These are phyloP conservation scores for Decorospora gaudefroyi DNA, from an alignment of 2,329 filamentous ascomycete genomes.

Conservation along the genomic window DNA sequence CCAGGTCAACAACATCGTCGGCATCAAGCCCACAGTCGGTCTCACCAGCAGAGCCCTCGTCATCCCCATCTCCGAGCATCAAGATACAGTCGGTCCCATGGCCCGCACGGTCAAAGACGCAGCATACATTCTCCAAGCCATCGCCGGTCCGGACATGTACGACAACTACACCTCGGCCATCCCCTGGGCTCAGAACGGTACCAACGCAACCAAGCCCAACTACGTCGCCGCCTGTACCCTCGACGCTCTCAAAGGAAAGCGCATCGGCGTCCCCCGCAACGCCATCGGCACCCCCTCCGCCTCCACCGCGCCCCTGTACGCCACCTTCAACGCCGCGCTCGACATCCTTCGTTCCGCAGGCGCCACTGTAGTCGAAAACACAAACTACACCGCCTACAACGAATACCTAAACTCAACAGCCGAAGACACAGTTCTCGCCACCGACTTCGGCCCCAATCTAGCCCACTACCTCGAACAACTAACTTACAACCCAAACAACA, in stretches of 20 bases:
- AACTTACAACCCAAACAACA: slow-evolving; percentile 60
- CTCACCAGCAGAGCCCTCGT: slow-evolving; percentile 66
- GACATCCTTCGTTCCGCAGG: slow-evolving; percentile 59
- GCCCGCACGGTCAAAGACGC: slow-evolving; percentile 63
- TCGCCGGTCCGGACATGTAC: slow-evolving; percentile 58
- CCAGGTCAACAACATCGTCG: slow-evolving; percentile 64
- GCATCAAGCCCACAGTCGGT: slow-evolving; percentile 65
- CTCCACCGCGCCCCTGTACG: slow-evolving; percentile 49
- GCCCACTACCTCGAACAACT: slow-evolving; percentile 62
- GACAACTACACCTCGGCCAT: slow-evolving; percentile 65
- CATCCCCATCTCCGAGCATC: slow-evolving; percentile 65
- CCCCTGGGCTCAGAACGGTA: slow-evolving; percentile 51
- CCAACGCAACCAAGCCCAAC: slow-evolving; percentile 56
- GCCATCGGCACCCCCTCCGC: slow-evolving; percentile 51
- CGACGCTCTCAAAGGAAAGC: slow-evolving; percentile 59
- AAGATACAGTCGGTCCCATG: slow-evolving; percentile 63
- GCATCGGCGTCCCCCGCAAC: slow-evolving; percentile 68
- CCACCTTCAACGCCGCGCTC: slow-evolving; percentile 62
- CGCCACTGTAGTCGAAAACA: slow-evolving; percentile 63
- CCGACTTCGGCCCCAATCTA: slow-evolving; percentile 65
- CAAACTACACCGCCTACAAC: slow-evolving; percentile 61
- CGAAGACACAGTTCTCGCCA: slow-evolving; percentile 55
- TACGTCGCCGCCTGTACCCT: slow-evolving; percentile 64
- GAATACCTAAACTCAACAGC: slow-evolving; percentile 50
- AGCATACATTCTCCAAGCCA: slow-evolving; percentile 61